These are phyloP conservation scores for Globisporangium echinulatum DNA, from an alignment of 352 stramenopile species.

Conservation along the genomic window DNA sequence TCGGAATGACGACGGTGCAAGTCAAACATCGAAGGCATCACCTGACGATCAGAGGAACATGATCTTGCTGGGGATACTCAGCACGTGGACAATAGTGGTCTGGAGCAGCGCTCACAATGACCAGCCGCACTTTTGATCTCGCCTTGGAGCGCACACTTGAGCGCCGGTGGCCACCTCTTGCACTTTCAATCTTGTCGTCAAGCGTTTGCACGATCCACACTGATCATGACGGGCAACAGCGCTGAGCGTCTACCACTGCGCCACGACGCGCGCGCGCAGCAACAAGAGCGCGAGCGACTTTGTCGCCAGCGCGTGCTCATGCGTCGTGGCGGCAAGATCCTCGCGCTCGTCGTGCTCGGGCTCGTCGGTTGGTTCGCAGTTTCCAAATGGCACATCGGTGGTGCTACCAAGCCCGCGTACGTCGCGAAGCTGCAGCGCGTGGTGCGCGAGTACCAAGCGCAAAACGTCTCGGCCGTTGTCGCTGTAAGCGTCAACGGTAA, in stretches of 20 bases:
- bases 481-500: conserved; percentile 34
- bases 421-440: not conserved
- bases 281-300: not conserved
- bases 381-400: not conserved
- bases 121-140: no score
- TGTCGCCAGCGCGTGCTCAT: not conserved
- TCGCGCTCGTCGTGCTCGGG: not conserved
- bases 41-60: no score
- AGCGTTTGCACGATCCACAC: not conserved
- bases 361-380: not conserved
- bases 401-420: not conserved
- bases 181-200: no score
- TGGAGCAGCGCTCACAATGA: no score
- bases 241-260: conserved; percentile 6
- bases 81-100: no score
- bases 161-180: no score
- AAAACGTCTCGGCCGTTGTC: conserved; percentile 38
- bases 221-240: not conserved
- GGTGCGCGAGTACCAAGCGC: not conserved
- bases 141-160: no score
- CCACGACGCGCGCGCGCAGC: not conserved
- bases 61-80: no score
- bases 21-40: no score
- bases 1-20: no score
- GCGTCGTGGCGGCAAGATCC: not conserved